phyloP scores from a whole-genome alignment of 164 flowering plant species.

The Akebia trifoliata region DNA sequence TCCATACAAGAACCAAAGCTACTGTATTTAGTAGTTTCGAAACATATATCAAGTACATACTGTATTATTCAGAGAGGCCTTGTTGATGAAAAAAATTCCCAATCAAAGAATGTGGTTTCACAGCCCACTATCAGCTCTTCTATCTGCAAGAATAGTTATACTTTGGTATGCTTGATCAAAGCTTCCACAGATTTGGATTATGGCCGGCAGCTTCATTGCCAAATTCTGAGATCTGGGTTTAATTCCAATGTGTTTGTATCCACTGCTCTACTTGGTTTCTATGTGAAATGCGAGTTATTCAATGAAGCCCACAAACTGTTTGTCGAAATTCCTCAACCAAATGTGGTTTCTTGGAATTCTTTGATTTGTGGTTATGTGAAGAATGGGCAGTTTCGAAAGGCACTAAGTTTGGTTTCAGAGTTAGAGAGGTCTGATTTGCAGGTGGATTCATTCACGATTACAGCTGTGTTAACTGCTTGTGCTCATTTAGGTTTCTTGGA shows the following conservation, averaged over 20 bases:
- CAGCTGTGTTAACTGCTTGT: slow-evolving; percentile 51
- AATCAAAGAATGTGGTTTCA: slow-evolving; percentile 6
- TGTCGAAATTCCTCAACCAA: slow-evolving; percentile 54
- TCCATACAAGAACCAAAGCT: not conserved
- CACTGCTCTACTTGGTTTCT: slow-evolving; percentile 38
- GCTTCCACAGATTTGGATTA: slow-evolving; percentile 28
- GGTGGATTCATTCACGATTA: slow-evolving; percentile 42
- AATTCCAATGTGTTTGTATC: slow-evolving; percentile 34
- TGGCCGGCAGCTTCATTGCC: slow-evolving; percentile 46
- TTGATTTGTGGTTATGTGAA: slow-evolving; percentile 53
- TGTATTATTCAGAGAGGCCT: not conserved
- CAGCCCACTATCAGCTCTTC: slow-evolving; percentile 5
- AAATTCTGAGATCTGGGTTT: slow-evolving; percentile 42
- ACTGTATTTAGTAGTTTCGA: not conserved
- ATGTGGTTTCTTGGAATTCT: slow-evolving; percentile 62
- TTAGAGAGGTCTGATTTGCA: slow-evolving; percentile 32
- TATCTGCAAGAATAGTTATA: slow-evolving; percentile 23
- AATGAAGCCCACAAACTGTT: slow-evolving; percentile 46
- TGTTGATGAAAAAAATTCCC: not conserved
- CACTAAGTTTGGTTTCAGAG: slow-evolving; percentile 36
- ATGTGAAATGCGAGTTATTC: slow-evolving; percentile 26
- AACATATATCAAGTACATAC: not conserved
- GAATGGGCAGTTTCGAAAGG: slow-evolving; percentile 33
- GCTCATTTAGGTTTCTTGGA: slow-evolving; percentile 28
- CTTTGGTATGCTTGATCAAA: slow-evolving; percentile 37